Evolutionary conservation across 345 rosid genomes (phyloP).

Genomic region (Xanthoceras sorbifolium): DNA sequence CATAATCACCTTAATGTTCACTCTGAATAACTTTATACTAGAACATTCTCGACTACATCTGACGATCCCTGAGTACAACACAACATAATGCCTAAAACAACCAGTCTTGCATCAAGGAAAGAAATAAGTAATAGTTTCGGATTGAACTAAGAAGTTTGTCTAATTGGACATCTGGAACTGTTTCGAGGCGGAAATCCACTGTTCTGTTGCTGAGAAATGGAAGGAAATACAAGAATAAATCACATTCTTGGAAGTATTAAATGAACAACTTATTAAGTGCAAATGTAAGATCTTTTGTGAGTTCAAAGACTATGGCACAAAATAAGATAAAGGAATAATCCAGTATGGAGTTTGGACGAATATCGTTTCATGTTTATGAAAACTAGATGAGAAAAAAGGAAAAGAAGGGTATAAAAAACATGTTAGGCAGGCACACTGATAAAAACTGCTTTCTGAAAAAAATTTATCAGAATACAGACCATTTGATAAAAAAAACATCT

Average conservation of each 20-base stretch:
- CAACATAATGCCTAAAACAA: not conserved
- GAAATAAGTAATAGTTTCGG: not conserved
- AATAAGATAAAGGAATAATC: not conserved
- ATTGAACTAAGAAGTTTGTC: not conserved
- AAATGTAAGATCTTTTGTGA: not conserved
- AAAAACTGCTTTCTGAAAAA: not conserved
- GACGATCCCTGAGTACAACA: not conserved
- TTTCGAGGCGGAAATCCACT: not conserved
- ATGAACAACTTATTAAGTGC: not conserved
- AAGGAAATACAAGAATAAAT: not conserved
- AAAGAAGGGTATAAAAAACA: not conserved
- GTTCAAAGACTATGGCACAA: not conserved
- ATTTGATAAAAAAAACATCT: not conserved
- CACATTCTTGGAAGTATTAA: not conserved
- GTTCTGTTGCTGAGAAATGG: not conserved
- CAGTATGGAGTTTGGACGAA: not conserved
- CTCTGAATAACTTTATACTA: not conserved
- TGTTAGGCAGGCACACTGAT: not conserved
- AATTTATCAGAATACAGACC: not conserved
- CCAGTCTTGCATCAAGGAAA: not conserved
- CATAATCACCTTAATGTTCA: conserved; percentile 6
- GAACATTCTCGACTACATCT: not conserved
- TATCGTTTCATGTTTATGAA: not conserved
- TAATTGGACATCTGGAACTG: not conserved
- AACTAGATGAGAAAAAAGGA: not conserved